Percentiles rank a stretch among this genome's conserved stretches.
phyloP scores from a whole-genome alignment of 257 asterid species.

The Ilex aquifolium region DNA sequence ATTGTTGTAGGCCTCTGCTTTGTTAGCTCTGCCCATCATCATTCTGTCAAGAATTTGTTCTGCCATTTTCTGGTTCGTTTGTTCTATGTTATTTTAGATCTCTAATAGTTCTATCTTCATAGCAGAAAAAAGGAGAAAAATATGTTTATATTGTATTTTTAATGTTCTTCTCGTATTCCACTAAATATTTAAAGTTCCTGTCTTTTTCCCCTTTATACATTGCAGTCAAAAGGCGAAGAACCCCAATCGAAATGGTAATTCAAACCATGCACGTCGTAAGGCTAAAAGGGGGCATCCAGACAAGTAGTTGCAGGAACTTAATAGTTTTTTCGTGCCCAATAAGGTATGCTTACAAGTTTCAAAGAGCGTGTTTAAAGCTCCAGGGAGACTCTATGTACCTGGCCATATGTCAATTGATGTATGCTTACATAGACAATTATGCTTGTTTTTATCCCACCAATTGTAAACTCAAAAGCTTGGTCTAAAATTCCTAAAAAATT shows the following conservation, averaged over 20 bases:
- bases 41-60: conserved; percentile 37
- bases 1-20: conserved; percentile 58
- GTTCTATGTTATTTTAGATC: background rate
- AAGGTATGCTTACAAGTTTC: no score
- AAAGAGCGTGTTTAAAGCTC: no score
- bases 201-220: conserved; percentile 2
- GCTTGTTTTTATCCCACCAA: no score
- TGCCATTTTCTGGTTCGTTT: conserved; percentile 50
- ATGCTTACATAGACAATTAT: no score
- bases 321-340: background rate
- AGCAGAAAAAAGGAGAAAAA: background rate
- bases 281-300: conserved; percentile 37
- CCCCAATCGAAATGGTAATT: conserved; percentile 25
- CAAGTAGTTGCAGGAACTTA: conserved; percentile 20
- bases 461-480: no score
- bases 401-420: no score
- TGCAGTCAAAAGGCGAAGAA: conserved; percentile 42
- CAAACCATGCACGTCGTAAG: conserved; percentile 39
- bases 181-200: background rate
- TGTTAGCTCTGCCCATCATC: conserved; percentile 67
- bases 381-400: no score
- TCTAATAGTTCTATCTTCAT: background rate
- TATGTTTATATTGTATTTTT: background rate
- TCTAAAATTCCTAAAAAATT: no score
- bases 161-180: background rate